Base-by-base conservation (phyloP, 805 yeast species). In the Cyberlindnera subsufficiens region DNA sequence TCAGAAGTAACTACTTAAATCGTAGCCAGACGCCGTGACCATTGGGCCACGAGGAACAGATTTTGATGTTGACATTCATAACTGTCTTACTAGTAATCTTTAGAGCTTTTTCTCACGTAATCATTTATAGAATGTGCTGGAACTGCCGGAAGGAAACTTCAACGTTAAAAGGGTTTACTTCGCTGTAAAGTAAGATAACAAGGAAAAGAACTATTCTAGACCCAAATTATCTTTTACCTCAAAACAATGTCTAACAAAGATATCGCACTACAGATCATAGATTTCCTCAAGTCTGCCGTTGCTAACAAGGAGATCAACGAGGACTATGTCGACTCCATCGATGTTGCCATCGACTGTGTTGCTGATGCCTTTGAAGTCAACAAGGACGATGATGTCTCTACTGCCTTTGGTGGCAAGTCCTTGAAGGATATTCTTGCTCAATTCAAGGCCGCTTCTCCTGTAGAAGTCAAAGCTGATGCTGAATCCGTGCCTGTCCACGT, bases 301-400 rank as follows among this genome's bases (percentile, higher is more conserved):
- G 59, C 72, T 37, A 72, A 74, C 49, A 85, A 86, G 35, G 75
- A 75, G 35, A 76, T 90, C 37, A 66, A 82, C 31, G 85, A 80
- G 49, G 98, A 91, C 50, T 86, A 81, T 59, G 73, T 74, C 43
- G 98, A 93, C 54, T 87, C 96, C 9, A 72, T 91, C 53, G 96
- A 89, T 52, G 95, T 91, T 40, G 98, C 98, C 47, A 75, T 89
- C 52, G 96, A 88, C 59, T 88, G 97, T 69, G 78, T 93, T 44
- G 78, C 86, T 19, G 98, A 90, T 55, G 88, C 95, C 10, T 91
- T 83, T 61, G 80, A 72, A 39, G 80, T 90, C 20, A 71, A 75
- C 50, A 72, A 74, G 52, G 81, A 74, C 20, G 68, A 67, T 18
- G 72, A 72, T 30, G 53, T 46, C 36, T 37, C 61, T 5, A 47